Evolutionary conservation across 2,329 filamentous ascomycete species (phyloP).

Genomic region (Botrytis porri): DNA sequence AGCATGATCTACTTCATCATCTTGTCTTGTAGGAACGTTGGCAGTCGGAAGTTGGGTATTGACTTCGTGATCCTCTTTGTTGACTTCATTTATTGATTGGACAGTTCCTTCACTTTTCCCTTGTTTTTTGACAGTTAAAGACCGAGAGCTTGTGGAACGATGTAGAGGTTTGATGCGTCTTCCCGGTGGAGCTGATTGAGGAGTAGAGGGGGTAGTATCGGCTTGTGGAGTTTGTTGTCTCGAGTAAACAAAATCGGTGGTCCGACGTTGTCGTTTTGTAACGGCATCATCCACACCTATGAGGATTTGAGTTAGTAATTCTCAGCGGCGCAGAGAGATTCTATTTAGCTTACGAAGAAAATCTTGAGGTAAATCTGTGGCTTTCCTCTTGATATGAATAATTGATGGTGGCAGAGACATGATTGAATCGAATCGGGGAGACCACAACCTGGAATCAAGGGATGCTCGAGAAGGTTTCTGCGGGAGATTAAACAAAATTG

Average conservation of each 20-base stretch:
- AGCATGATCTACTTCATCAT: background rate
- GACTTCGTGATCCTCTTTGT: background rate
- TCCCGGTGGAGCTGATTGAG: slow-evolving; percentile 18
- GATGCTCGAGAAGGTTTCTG: background rate
- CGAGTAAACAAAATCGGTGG: slow-evolving; percentile 34
- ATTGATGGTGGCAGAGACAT: slow-evolving; percentile 37
- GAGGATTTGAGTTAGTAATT: background rate
- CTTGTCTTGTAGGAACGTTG: background rate
- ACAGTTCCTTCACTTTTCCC: background rate
- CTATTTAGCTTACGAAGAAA: slow-evolving; percentile 34
- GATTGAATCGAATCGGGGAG: background rate
- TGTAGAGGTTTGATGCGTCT: slow-evolving; percentile 29
- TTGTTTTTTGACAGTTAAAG: slow-evolving; percentile 5
- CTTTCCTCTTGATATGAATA: slow-evolving; percentile 38
- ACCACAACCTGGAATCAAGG: background rate
- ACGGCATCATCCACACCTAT: slow-evolving; percentile 35
- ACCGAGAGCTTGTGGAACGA: slow-evolving; percentile 22
- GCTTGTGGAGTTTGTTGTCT: slow-evolving; percentile 27
- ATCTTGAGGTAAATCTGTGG: slow-evolving; percentile 38
- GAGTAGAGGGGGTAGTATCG: slow-evolving; percentile 7
- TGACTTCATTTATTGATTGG: background rate
- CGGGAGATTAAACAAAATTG: background rate
- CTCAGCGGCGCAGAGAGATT: no score
- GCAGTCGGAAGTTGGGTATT: background rate
- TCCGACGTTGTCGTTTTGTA: slow-evolving; percentile 31